Evolutionary conservation across 495 filamentous ascomycete species (phyloP).

Genomic region (Hyphodiscus hymeniophilus): DNA sequence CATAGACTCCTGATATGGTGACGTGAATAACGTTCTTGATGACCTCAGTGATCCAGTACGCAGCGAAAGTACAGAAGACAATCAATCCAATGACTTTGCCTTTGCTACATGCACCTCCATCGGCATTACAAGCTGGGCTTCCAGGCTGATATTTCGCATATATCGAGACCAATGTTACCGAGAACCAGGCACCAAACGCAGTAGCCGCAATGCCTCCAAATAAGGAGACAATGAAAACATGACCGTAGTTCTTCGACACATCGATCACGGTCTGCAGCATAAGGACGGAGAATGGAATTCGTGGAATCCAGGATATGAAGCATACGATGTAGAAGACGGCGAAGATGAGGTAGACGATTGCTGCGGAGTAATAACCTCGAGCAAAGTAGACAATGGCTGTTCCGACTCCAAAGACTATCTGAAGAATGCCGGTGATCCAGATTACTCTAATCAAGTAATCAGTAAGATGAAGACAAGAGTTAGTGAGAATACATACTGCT

Average conservation of each 20-base stretch:
- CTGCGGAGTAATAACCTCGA: slow-evolving; percentile 66
- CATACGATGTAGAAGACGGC: slow-evolving; percentile 72
- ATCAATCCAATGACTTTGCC: slow-evolving; percentile 76
- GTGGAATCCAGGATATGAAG: slow-evolving; percentile 74
- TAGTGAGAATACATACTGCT: slow-evolving; percentile 48
- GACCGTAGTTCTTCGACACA: slow-evolving; percentile 70
- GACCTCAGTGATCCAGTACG: slow-evolving; percentile 88
- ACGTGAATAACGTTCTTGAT: slow-evolving; percentile 88
- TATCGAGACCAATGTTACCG: slow-evolving; percentile 52
- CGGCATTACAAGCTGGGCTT: slow-evolving; percentile 53
- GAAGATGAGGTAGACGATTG: slow-evolving; percentile 79
- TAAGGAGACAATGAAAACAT: slow-evolving; percentile 79
- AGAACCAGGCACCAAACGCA: slow-evolving; percentile 61
- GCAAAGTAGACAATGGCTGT: slow-evolving; percentile 62
- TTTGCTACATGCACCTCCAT: slow-evolving; percentile 59
- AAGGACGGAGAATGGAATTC: slow-evolving; percentile 82
- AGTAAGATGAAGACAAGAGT: too few species aligned
- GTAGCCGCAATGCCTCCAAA: slow-evolving; percentile 68
- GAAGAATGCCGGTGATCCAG: slow-evolving; percentile 70
- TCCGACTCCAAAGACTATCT: slow-evolving; percentile 58
- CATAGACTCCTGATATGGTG: slow-evolving; percentile 81
- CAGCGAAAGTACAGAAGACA: slow-evolving; percentile 81
- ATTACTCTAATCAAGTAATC: too few species aligned
- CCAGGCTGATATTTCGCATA: slow-evolving; percentile 74
- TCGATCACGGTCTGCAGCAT: slow-evolving; percentile 88